Evolutionary conservation across 2,329 filamentous ascomycete genomes (phyloP).

Genomic region (Aspergillus pseudotamarii): DNA sequence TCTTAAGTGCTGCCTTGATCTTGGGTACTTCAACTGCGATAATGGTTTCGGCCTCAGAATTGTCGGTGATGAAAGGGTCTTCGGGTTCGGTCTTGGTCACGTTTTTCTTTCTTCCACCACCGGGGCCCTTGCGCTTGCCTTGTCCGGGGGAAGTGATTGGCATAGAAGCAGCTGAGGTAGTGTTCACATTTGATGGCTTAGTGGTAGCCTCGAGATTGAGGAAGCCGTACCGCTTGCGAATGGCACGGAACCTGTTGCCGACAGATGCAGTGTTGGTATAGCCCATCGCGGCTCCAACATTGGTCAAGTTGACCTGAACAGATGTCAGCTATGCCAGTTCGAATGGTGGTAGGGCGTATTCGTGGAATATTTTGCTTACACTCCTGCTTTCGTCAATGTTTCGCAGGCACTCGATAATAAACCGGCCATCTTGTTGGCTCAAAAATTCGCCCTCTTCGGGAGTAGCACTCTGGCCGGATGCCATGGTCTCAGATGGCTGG

Average conservation of each 20-base stretch:
- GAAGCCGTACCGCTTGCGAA: conserved; percentile 31
- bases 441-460: conserved; percentile 8
- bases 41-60: not conserved
- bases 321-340: not conserved
- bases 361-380: conserved; percentile 9
- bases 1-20: not conserved
- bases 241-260: conserved; percentile 29
- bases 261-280: conserved; percentile 33
- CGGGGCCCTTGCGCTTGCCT: not conserved
- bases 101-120: not conserved
- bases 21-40: not conserved
- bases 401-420: conserved; percentile 32
- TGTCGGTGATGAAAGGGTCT: not conserved
- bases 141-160: not conserved
- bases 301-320: conserved; percentile 29
- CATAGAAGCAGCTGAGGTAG: not conserved
- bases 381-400: conserved; percentile 20
- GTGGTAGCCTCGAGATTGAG: conserved; percentile 11
- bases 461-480: not conserved
- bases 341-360: not conserved
- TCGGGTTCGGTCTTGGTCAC: not conserved
- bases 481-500: conserved; percentile 6
- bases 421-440: conserved; percentile 18
- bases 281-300: conserved; percentile 26
- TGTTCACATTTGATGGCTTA: not conserved